Evolutionary conservation across 2,329 filamentous ascomycete genomes (phyloP).

Genomic region (Epichloe baconii): DNA sequence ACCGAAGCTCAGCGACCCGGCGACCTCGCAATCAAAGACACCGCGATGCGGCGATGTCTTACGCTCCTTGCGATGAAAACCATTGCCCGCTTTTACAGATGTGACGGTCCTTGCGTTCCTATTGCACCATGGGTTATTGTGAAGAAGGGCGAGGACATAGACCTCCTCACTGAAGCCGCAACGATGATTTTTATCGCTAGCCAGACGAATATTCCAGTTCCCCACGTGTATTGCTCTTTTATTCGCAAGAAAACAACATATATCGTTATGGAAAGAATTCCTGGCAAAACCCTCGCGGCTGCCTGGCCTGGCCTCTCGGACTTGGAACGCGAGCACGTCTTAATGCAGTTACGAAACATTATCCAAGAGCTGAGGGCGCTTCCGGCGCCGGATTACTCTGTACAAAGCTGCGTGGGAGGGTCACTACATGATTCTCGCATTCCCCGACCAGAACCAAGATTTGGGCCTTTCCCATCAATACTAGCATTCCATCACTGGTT

Average conservation of each 20-base stretch:
- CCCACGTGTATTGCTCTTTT: conserved; percentile 18
- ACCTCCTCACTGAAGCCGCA: conserved; percentile 12
- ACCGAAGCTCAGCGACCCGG: background rate
- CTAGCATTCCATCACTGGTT: conserved; percentile 21
- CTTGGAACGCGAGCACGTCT: conserved; percentile 6
- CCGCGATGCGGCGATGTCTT: background rate
- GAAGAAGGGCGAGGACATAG: background rate
- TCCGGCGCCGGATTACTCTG: conserved; percentile 6
- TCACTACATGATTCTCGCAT: conserved; percentile 17
- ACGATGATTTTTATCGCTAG: conserved; percentile 11
- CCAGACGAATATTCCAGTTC: conserved; percentile 12
- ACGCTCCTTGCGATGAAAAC: background rate
- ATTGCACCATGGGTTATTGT: background rate
- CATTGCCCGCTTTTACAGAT: background rate
- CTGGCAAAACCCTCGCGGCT: conserved; percentile 10
- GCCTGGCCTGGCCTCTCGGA: conserved; percentile 8
- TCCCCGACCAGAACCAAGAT: conserved; percentile 7
- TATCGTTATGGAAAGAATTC: conserved; percentile 31
- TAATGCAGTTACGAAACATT: conserved; percentile 12
- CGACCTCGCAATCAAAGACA: background rate
- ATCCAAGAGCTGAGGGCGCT: conserved; percentile 13
- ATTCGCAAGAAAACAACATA: conserved; percentile 23
- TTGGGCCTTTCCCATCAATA: conserved; percentile 20
- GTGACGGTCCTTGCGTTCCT: background rate
- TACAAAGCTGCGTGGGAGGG: conserved; percentile 15